These are phyloP conservation scores for Cordyceps pruinosa DNA, from an alignment of 2,329 filamentous ascomycete species.

Conservation along the genomic window DNA sequence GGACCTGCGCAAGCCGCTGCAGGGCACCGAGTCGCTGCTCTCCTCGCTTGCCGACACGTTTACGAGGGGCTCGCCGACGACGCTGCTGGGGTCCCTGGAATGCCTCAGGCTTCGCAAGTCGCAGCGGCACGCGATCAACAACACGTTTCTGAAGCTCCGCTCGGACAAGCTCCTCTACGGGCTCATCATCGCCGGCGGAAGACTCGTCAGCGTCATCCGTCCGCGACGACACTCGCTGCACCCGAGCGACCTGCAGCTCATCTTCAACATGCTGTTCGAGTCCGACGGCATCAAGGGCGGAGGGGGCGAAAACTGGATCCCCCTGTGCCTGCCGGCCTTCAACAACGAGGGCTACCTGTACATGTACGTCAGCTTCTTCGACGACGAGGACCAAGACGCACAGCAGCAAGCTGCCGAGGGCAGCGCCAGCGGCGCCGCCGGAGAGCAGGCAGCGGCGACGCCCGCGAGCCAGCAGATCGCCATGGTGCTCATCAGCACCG, in stretches of 20 bases:
- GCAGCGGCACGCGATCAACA: conserved; percentile 80
- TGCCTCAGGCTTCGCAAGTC: conserved; percentile 88
- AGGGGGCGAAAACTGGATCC: conserved; percentile 94
- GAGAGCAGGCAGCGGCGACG: conserved; percentile 55
- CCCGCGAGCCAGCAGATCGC: conserved; percentile 67
- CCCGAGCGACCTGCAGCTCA: conserved; percentile 87
- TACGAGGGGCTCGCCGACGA: conserved; percentile 83
- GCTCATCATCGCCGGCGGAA: conserved; percentile 83
- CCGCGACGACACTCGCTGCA: conserved; percentile 94
- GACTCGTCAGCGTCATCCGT: conserved; percentile 87
- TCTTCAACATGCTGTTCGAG: conserved; percentile 99
- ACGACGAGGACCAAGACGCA: conserved; percentile 41
- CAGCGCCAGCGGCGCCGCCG: conserved; percentile 50
- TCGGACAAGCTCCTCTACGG: conserved; percentile 81
- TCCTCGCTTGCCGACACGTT: conserved; percentile 93
- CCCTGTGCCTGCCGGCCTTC: conserved; percentile 89
- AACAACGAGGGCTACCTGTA: conserved; percentile 96
- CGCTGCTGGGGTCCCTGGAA: conserved; percentile 82
- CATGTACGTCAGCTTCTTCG: conserved; percentile 97
- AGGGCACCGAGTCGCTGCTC: conserved; percentile 85
- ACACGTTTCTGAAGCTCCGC: conserved; percentile 71
- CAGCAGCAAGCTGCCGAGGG: conserved; percentile 33
- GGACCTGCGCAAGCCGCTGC: conserved; percentile 79
- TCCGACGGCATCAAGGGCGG: conserved; percentile 85
- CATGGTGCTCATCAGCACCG: conserved; percentile 82